These are phyloP conservation scores for Pseudozyma sp. DNA, from an alignment of 1,284 basidiomycete genomes.

Conservation along the genomic window DNA sequence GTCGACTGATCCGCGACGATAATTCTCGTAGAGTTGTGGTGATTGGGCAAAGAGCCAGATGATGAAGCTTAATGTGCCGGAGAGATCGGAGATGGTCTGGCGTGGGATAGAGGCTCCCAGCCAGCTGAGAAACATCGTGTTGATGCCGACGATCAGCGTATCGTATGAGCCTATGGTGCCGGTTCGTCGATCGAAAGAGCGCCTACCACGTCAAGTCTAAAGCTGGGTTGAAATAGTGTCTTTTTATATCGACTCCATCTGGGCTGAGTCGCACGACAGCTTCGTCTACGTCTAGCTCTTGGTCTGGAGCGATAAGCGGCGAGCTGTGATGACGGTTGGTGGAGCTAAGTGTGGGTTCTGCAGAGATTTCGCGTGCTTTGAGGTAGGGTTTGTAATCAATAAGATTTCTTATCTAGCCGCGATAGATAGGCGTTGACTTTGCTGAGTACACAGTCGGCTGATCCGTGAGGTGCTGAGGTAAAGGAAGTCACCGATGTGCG, in stretches of 20 bases:
- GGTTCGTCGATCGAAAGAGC: no score
- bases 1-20: conserved; percentile 56
- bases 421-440: conserved; percentile 2
- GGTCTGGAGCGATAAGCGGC: no score
- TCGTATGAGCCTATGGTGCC: no score
- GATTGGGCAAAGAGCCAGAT: conserved; percentile 68
- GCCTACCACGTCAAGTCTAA: no score
- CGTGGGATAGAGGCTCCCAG: conserved; percentile 22
- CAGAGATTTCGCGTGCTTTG: background rate
- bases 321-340: background rate
- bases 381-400: background rate
- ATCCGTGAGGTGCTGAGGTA: background rate
- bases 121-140: conserved; percentile 20
- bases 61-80: conserved; percentile 57
- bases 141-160: no score
- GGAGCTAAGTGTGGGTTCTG: background rate
- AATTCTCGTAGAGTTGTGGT: conserved; percentile 67
- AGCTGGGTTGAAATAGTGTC: no score
- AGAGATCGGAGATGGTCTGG: conserved; percentile 46
- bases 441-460: conserved; percentile 9
- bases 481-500: background rate
- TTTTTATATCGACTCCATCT: no score
- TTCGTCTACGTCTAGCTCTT: no score
- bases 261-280: no score
- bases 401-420: conserved; percentile 8